phyloP scores from a whole-genome alignment of 306 rosid species.

The Biancaea sappan region DNA sequence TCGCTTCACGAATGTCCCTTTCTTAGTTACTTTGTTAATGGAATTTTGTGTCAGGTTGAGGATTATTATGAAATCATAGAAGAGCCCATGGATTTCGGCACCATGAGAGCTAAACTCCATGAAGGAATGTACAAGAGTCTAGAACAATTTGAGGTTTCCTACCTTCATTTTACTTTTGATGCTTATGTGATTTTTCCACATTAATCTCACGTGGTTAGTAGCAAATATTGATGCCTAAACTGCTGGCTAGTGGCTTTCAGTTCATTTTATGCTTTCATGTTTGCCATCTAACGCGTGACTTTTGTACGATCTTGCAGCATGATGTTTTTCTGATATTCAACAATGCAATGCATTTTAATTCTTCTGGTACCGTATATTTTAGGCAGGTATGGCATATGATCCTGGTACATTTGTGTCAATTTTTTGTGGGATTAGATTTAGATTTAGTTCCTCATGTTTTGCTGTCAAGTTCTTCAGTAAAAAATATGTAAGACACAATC shows the following conservation, averaged over 20 bases:
- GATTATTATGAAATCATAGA: constrained; percentile 56
- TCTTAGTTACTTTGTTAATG: constrained; percentile 22
- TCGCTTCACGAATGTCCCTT: background rate
- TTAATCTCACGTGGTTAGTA: background rate
- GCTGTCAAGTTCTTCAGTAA: no score
- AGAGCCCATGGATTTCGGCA: constrained; percentile 84
- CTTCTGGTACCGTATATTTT: constrained; percentile 61
- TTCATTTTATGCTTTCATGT: constrained; percentile 1
- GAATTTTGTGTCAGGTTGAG: constrained; percentile 50
- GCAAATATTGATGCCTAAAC: constrained; percentile 9
- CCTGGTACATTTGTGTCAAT: background rate
- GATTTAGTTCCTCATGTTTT: no score
- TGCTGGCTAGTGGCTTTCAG: background rate
- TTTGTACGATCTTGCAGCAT: constrained; percentile 50
- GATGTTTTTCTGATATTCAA: constrained; percentile 61
- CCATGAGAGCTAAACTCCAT: constrained; percentile 81
- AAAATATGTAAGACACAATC: no score
- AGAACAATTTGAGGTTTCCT: constrained; percentile 67
- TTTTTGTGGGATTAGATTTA: no score
- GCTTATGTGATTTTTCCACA: background rate
- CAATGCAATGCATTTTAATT: constrained; percentile 77
- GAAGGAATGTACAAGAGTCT: constrained; percentile 64
- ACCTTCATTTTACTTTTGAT: constrained; percentile 13
- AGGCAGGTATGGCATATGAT: constrained; percentile 57
- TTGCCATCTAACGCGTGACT: constrained; percentile 34